Percentiles rank a stretch among this genome's conserved stretches.
These are phyloP conservation scores for Sordaria brevicollis DNA, from an alignment of 495 filamentous ascomycete genomes.

Conservation along the genomic window DNA sequence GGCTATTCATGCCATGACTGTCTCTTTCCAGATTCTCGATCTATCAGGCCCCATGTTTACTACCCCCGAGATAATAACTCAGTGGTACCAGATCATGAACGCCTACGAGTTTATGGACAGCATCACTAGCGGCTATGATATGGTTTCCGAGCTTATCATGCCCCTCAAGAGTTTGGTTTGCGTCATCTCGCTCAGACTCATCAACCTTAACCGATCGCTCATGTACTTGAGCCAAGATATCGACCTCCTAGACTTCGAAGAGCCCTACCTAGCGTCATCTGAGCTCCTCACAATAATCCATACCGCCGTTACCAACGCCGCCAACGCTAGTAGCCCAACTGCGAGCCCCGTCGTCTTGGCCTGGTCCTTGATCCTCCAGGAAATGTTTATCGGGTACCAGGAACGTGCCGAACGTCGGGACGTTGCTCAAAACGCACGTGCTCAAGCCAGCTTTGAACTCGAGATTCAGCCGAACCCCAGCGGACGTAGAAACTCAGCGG, in stretches of 20 bases:
- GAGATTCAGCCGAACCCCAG: constrained; percentile 24
- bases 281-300: constrained; percentile 55
- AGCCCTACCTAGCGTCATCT: constrained; percentile 53
- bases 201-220: constrained; percentile 52
- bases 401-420: constrained; percentile 49
- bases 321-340: constrained; percentile 30
- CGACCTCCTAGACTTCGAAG: constrained; percentile 29
- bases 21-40: constrained; percentile 62
- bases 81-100: constrained; percentile 65
- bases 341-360: constrained; percentile 61
- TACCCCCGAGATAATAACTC: constrained; percentile 43
- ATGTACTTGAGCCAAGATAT: constrained; percentile 29
- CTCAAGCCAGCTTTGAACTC: constrained; percentile 43
- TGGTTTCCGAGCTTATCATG: constrained; percentile 44
- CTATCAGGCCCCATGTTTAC: constrained; percentile 43
- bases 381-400: constrained; percentile 50
- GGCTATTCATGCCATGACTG: constrained; percentile 59
- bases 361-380: constrained; percentile 67
- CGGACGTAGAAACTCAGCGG: constrained; percentile 37
- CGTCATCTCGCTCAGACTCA: constrained; percentile 61
- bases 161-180: constrained; percentile 58
- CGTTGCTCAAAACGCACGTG: constrained; percentile 50
- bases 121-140: constrained; percentile 21
- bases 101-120: constrained; percentile 53
- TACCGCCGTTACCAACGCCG: constrained; percentile 44